Percentiles rank a stretch among this genome's conserved stretches.
Evolutionary conservation across 179 eudicot species (phyloP).

Genomic region (Nepenthes alata): DNA sequence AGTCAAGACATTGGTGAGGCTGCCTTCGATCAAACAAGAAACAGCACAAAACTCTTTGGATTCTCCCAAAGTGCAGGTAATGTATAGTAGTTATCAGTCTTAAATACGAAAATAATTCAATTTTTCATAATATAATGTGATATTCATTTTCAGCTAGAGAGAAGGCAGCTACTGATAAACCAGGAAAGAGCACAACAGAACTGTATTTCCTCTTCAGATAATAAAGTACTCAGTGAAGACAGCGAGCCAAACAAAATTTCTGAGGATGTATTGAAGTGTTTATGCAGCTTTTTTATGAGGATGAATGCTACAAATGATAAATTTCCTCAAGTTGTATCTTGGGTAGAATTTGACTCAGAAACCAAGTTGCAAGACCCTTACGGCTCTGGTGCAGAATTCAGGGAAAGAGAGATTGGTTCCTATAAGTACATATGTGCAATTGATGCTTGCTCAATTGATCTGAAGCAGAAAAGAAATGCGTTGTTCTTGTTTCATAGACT

Average conservation of each 20-base stretch:
- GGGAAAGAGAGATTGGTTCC: slow-evolving; percentile 52
- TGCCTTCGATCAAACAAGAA: slow-evolving; percentile 28
- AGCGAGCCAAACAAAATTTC: slow-evolving; percentile 66
- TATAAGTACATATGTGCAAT: slow-evolving; percentile 39
- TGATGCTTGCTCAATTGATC: slow-evolving; percentile 55
- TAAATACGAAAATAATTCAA: too few relatives aligned
- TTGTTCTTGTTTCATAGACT: slow-evolving; percentile 53
- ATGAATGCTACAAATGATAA: slow-evolving; percentile 31
- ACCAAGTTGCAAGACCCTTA: slow-evolving; percentile 53
- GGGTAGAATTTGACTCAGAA: slow-evolving; percentile 10
- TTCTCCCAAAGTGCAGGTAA: slow-evolving; percentile 15
- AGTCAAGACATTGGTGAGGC: slow-evolving; percentile 16
- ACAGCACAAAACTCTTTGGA: slow-evolving; percentile 22
- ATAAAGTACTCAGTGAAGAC: slow-evolving; percentile 29
- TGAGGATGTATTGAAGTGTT: slow-evolving; percentile 58
- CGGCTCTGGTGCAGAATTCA: slow-evolving; percentile 24
- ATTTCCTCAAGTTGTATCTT: slow-evolving; percentile 15
- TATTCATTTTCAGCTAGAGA: too few relatives aligned
- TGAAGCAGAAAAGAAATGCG: slow-evolving; percentile 43
- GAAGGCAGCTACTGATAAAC: slow-evolving; percentile 4
- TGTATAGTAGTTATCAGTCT: too few relatives aligned
- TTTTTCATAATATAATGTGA: too few relatives aligned
- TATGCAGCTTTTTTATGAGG: slow-evolving; percentile 53
- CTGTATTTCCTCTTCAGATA: slow-evolving; percentile 14
- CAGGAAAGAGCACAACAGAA: slow-evolving; percentile 11